Base-by-base conservation (phyloP, 139 green algal genomes). In the Spirogloea muscicola region DNA sequence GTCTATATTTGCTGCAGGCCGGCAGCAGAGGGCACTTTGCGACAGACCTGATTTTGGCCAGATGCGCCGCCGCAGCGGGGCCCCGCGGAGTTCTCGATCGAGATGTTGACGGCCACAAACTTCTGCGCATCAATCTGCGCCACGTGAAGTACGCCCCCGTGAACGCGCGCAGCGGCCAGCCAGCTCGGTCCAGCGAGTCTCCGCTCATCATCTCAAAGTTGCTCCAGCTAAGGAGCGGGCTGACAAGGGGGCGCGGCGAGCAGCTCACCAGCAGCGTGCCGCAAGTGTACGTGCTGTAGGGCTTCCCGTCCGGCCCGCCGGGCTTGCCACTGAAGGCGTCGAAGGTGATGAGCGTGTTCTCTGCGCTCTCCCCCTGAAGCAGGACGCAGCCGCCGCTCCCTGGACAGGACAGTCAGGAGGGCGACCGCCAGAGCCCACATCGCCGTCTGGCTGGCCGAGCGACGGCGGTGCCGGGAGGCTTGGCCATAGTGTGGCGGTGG, bases 1-100 rank as follows among this genome's bases (percentile, higher is more conserved):
- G n/a, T n/a, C n/a, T n/a, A n/a, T n/a, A n/a, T n/a, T n/a, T n/a
- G n/a, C n/a, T n/a, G n/a, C n/a, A n/a, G n/a, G n/a, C n/a, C n/a
- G n/a, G n/a, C n/a, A n/a, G n/a, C n/a, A n/a, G n/a, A n/a, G n/a
- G n/a, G n/a, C n/a, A n/a, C n/a, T n/a, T n/a, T n/a, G n/a, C n/a
- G n/a, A n/a, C n/a, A n/a, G n/a, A n/a, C n/a, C n/a, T n/a, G 59
- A n/a, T 68, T 68, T 49, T 68, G 59, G 38, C 59, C 38, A 18
- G 34, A 49, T 5, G 21, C 31, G 34, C 59, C 59, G 9, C 59
- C 59, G 33, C 59, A 68, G 33, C 9, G 10, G 6, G 59, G 59
- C 59, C 59, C 37, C 37, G 59, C 36, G 18, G 48, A 16, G 59
- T 68, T 68, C 21, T 13, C 34, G 34, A 68, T 49, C n/a, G 37